Evolutionary conservation across 2,329 filamentous ascomycete genomes (phyloP), one percentile per base, ranked within the genome.

Genomic region (Aspergillus sp.): DNA sequence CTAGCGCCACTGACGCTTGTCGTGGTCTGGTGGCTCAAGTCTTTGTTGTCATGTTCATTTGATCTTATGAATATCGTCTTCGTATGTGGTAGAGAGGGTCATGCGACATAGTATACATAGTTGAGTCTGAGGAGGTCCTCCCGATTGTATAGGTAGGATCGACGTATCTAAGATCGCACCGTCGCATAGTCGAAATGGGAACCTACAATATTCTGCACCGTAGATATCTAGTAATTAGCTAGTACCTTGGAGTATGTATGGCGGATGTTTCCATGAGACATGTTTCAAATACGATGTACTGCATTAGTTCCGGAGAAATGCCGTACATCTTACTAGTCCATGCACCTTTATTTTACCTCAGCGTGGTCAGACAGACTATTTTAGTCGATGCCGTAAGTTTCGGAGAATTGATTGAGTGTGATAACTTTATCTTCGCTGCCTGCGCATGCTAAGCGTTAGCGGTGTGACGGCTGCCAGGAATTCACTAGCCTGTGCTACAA

Each of bases 21-120:
- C 38, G 50, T 53, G 49, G 47, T 53, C 53, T 53, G 56, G 50
- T 55, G 54, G 59, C 44, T 49, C 32, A 40, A 55, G 38, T 59
- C 43, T 55, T 58, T 52, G 22, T 50, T 35, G 49, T 45, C 47
- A 38, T 38, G 4, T 42, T 6, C 40, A 42, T 1, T 19, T 42
- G 11, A 9, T 16, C 22, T 6, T 14, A 17, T 22, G 7, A 22
- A 22, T 22, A 42, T 14, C 6, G 10, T 42, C 35, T 38, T 17
- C 35, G 16, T 30, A 30, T 30, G 2, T 9, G 26, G 26, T 30
- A 30, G 26, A 30, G 8, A 30, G 26, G 26, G 26, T 8, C 26
- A 30, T 11, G 26, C 10, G 26, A 30, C 10, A 30, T 30, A 11
- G 26, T 10, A 3, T 9, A 10, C 26, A 11, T 8, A 30, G 9